phyloP scores from a whole-genome alignment of 2,329 filamentous ascomycete genomes.

The Pyricularia sp. region DNA sequence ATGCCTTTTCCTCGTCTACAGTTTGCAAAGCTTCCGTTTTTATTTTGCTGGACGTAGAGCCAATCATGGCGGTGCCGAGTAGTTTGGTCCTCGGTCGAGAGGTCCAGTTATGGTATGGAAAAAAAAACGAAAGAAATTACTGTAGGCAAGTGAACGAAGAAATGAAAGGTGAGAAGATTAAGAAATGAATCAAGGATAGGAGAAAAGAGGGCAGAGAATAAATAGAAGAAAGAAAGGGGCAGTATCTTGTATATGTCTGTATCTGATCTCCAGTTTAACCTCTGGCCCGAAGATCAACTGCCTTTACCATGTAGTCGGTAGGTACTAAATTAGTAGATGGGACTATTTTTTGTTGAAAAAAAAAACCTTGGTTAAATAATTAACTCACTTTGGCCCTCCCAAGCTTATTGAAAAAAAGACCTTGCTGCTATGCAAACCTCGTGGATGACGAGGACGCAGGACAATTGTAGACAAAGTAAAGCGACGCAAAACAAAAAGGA shows the following conservation, averaged over 20 bases:
- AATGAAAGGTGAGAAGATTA: neutral
- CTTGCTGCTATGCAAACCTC: neutral
- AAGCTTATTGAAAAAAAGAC: neutral
- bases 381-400: neutral
- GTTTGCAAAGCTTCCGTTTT: conserved; percentile 1
- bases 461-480: too few species aligned
- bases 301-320: too few species aligned
- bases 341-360: too few species aligned
- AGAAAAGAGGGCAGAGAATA: neutral
- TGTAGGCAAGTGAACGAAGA: too few species aligned
- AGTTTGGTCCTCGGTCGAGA: neutral
- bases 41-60: neutral
- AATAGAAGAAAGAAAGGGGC: neutral
- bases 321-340: too few species aligned
- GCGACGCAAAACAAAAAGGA: neutral
- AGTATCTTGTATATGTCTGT: neutral
- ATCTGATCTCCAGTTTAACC: neutral
- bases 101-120: neutral
- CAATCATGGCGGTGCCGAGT: neutral
- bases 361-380: neutral
- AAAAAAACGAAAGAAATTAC: too few species aligned
- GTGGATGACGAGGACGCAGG: neutral
- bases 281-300: neutral
- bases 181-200: neutral
- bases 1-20: conserved; percentile 29